Percentiles rank a stretch among this genome's conserved stretches.
These are phyloP conservation scores for Candida nonsorbophila DNA, from an alignment of 805 yeast species.

Conservation along the genomic window DNA sequence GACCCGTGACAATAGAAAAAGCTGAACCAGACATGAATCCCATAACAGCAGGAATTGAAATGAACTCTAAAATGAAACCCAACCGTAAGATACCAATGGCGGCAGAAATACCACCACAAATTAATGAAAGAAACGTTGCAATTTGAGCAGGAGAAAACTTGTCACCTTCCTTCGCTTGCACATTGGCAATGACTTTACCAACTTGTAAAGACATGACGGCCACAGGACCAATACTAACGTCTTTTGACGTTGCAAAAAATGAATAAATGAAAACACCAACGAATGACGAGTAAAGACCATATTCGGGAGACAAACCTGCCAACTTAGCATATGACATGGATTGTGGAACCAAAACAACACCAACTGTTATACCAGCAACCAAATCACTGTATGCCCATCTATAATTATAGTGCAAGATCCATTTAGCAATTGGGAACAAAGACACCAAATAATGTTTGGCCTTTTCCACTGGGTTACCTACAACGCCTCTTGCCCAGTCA, in stretches of 20 bases:
- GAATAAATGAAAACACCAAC: slow-evolving; percentile 87
- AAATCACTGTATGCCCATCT: slow-evolving; percentile 79
- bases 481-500: slow-evolving; percentile 22
- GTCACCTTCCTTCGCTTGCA: slow-evolving; percentile 39
- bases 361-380: slow-evolving; percentile 91
- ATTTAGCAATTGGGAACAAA: slow-evolving; percentile 72
- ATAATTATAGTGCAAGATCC: slow-evolving; percentile 81
- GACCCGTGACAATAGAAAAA: slow-evolving; percentile 74
- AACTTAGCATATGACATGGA: slow-evolving; percentile 91
- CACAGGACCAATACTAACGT: slow-evolving; percentile 94
- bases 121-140: slow-evolving; percentile 73
- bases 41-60: slow-evolving; percentile 86
- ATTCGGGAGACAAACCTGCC: slow-evolving; percentile 77
- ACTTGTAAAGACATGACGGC: slow-evolving; percentile 92
- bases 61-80: slow-evolving; percentile 84
- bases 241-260: slow-evolving; percentile 91
- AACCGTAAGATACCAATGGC: slow-evolving; percentile 79
- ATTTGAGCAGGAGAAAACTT: slow-evolving; percentile 59
- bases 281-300: slow-evolving; percentile 87
- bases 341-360: slow-evolving; percentile 90
- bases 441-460: slow-evolving; percentile 49
- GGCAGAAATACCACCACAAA: slow-evolving; percentile 81
- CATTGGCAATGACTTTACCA: slow-evolving; percentile 67
- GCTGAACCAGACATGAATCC: slow-evolving; percentile 97
- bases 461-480: slow-evolving; percentile 34